Base-by-base conservation (phyloP, 345 rosid genomes). In the Euphorbia pulcherrima region DNA sequence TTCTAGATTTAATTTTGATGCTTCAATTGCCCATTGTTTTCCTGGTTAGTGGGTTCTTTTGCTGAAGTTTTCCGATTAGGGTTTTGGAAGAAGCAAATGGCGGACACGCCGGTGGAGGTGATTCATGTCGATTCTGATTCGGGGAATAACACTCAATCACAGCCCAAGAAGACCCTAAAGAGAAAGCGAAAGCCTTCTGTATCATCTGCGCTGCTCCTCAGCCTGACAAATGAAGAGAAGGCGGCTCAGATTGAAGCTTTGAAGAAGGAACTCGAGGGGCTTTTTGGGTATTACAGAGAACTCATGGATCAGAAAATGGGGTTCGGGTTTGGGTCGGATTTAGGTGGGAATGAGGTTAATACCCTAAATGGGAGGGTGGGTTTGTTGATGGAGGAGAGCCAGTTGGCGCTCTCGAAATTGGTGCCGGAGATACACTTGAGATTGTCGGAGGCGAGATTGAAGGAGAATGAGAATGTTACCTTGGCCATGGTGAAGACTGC, bases 351-450 rank as follows among this genome's bases (percentile, higher is more conserved):
- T 30, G 86, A 79, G 3, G 77, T 61, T 30, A 67, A 71, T 21
- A 75, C 88, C 6, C 26, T 80, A 64, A 82, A 88, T 52, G 80
- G 81, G 17, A 48, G 41, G 78, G 92, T 91, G 54, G 86, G 86
- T 40, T 68, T 80, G 75, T 71, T 90, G 52, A 75, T 94, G 85
- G 97, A 94, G 82, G 99, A 88, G 82, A 88, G 81, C 62, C 79
- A 60, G 13, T 62, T 77, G 69, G 85, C 97, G 23, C 71, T 94
- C 40, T 81, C 96, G 29, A 83, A 70, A 62, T 72, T 94, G 75
- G 95, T 88, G 21, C 88, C 76, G 55, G 81, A 75, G 75, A 82
- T 91, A 33, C 62, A 73, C 51, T 57, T 23, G 30, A 85, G 57
- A 71, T 47, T 66, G 50, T 23, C 79, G 68, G 0, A 61, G 54